Evolutionary conservation across 768 basidiomycete species (phyloP).

Genomic region (Suillus sp.): DNA sequence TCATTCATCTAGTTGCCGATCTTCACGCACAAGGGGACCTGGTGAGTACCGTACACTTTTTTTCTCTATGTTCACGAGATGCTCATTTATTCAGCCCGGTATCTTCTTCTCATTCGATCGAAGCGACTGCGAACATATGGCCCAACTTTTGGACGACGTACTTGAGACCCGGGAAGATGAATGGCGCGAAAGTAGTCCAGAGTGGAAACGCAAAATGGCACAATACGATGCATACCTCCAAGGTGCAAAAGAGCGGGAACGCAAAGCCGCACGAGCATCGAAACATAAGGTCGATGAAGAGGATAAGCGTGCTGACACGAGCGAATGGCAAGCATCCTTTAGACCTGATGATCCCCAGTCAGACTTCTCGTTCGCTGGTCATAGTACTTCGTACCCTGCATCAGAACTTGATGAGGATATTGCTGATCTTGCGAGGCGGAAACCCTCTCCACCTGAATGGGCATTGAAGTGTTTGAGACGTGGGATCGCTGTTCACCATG

Average conservation of each 20-base stretch:
- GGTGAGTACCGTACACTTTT: conserved; percentile 39
- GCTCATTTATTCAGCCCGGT: conserved; percentile 48
- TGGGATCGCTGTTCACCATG: conserved; percentile 70
- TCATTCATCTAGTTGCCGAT: conserved; percentile 58
- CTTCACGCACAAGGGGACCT: conserved; percentile 55
- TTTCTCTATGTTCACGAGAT: background rate
- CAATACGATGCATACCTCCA: conserved; percentile 54
- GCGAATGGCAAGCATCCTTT: conserved; percentile 55
- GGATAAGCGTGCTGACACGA: conserved; percentile 24
- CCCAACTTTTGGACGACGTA: conserved; percentile 33
- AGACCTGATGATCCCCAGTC: conserved; percentile 57
- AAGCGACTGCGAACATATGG: conserved; percentile 57
- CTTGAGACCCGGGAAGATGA: conserved; percentile 47
- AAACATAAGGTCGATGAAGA: conserved; percentile 40
- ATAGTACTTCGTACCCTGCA: conserved; percentile 43
- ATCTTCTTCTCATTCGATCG: conserved; percentile 72
- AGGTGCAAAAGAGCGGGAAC: conserved; percentile 50
- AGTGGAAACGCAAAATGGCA: conserved; percentile 52
- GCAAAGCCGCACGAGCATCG: conserved; percentile 41
- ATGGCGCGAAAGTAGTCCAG: conserved; percentile 49
- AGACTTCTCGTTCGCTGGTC: conserved; percentile 62
- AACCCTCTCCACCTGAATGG: conserved; percentile 42
- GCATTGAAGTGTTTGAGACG: conserved; percentile 50
- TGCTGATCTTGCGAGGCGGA: conserved; percentile 34
- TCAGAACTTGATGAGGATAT: conserved; percentile 54